Conservation (phyloP, 1,284 basidiomycete genomes). For the Calocybe gambosa region DNA sequence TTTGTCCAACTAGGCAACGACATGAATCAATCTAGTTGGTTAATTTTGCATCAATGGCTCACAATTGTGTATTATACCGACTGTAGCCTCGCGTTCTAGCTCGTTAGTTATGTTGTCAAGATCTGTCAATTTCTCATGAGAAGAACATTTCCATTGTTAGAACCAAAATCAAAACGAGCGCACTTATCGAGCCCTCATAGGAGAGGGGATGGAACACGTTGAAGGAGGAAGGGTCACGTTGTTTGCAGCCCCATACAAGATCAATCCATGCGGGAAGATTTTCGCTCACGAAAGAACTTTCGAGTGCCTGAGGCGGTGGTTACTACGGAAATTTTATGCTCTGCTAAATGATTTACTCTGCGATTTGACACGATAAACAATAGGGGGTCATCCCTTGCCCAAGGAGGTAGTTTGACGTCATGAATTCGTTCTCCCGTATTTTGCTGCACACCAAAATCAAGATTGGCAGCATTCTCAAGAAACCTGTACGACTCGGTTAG, state of each 20-base stretch:
- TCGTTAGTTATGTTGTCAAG: constrained; percentile 82
- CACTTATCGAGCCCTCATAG: constrained; percentile 88
- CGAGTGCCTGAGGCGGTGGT: constrained; percentile 60
- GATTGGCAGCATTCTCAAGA: constrained; percentile 64
- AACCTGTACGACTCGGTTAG: constrained; percentile 38
- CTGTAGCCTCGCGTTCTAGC: constrained; percentile 84
- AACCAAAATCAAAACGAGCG: constrained; percentile 12
- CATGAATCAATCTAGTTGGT: constrained; percentile 10
- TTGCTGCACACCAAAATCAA: constrained; percentile 84
- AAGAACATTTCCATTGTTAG: neutral
- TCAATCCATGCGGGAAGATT: constrained; percentile 91
- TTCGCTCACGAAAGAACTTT: constrained; percentile 85
- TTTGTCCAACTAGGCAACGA: constrained; percentile 69
- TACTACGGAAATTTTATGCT: neutral
- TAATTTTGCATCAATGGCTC: constrained; percentile 16
- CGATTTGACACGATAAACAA: constrained; percentile 83
- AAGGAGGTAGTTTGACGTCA: constrained; percentile 85
- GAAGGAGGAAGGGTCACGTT: constrained; percentile 70
- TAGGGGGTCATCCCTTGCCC: constrained; percentile 83
- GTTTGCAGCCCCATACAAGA: constrained; percentile 84
- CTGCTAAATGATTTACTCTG: constrained; percentile 38
- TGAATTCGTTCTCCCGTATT: constrained; percentile 80
- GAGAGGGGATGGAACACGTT: constrained; percentile 95
- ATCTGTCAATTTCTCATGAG: constrained; percentile 38
- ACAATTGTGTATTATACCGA: constrained; percentile 96